These are phyloP conservation scores for Aureobasidium pullulans DNA, from an alignment of 2,329 filamentous ascomycete genomes.

Conservation along the genomic window DNA sequence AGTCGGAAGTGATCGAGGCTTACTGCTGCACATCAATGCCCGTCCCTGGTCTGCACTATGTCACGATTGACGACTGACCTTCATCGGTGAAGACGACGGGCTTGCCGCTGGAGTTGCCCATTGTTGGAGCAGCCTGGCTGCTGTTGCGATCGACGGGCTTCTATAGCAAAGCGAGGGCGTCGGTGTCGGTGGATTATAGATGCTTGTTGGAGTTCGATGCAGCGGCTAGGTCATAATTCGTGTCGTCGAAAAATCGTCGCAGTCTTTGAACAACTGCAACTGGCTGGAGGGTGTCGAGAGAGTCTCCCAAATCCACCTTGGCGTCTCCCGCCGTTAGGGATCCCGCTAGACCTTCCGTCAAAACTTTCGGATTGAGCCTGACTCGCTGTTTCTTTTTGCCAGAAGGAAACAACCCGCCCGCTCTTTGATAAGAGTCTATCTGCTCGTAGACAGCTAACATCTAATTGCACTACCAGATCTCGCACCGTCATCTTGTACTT, in stretches of 20 bases:
- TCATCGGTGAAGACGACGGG: conserved; percentile 87
- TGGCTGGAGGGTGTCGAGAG: background rate
- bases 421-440: too few relatives aligned
- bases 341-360: background rate
- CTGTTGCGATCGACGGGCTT: background rate
- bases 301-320: background rate
- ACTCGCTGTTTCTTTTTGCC: background rate
- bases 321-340: background rate
- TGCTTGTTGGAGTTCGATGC: background rate
- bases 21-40: conserved; percentile 46
- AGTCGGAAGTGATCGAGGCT: conserved; percentile 97
- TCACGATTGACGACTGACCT: conserved; percentile 50
- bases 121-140: conserved; percentile 31
- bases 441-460: too few relatives aligned
- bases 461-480: too few relatives aligned
- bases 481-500: too few relatives aligned
- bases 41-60: background rate
- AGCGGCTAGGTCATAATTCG: conserved; percentile 5
- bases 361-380: background rate
- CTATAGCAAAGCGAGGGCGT: background rate
- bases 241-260: background rate
- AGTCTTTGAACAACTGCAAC: background rate
- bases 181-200: background rate
- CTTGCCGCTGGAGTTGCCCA: conserved; percentile 96
- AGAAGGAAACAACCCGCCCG: background rate